These are phyloP conservation scores for Pisolithus sp. DNA, from an alignment of 768 basidiomycete genomes.

Conservation along the genomic window DNA sequence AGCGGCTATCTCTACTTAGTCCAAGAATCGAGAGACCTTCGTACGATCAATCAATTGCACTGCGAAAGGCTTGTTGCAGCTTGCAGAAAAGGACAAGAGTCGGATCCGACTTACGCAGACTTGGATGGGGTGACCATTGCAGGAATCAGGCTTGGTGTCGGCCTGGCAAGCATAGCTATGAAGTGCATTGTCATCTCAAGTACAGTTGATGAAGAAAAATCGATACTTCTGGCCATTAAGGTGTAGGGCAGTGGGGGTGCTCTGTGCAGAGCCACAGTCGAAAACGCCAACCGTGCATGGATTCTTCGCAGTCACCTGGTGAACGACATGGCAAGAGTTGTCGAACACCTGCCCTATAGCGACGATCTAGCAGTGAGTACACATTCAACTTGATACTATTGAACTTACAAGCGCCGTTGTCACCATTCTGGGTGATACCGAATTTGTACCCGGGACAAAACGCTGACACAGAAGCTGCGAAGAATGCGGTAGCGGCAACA, in stretches of 20 bases:
- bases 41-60: background rate
- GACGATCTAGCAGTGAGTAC: background rate
- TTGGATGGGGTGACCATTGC: slow-evolving; percentile 22
- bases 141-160: slow-evolving; percentile 22
- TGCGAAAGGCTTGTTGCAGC: background rate
- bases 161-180: slow-evolving; percentile 22
- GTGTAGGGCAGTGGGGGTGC: slow-evolving; percentile 18
- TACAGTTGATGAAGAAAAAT: background rate
- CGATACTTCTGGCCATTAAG: background rate
- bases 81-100: background rate
- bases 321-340: slow-evolving; percentile 22
- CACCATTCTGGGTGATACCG: slow-evolving; percentile 17
- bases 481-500: background rate
- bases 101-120: slow-evolving; percentile 22
- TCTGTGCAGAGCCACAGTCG: slow-evolving; percentile 24
- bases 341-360: slow-evolving; percentile 26
- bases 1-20: too few relatives aligned
- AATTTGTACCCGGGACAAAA: slow-evolving; percentile 27
- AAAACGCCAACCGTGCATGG: slow-evolving; percentile 27
- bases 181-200: background rate
- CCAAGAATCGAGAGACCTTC: background rate
- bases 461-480: slow-evolving; percentile 9
- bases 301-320: slow-evolving; percentile 25
- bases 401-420: slow-evolving; percentile 17
- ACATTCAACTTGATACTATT: background rate